Percentiles rank a stretch among this genome's conserved stretches.
Evolutionary conservation across 2,329 filamentous ascomycete genomes (phyloP).

Genomic region (Paradendryphiella salina): DNA sequence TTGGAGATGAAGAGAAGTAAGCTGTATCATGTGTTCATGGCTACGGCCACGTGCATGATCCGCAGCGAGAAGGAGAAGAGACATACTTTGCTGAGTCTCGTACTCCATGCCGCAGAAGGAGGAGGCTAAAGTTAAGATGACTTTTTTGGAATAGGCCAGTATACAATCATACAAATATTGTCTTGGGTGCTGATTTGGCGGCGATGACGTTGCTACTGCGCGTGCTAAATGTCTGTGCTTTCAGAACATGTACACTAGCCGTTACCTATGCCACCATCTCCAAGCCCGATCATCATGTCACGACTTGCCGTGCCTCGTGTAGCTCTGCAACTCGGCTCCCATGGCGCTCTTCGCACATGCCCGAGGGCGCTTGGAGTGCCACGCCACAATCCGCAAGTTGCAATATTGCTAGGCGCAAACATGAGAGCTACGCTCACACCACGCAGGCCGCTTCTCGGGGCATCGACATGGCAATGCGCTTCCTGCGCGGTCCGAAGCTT

Average conservation of each 20-base stretch:
- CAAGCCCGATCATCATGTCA: conserved; percentile 27
- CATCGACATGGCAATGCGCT: conserved; percentile 15
- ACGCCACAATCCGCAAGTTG: conserved; percentile 32
- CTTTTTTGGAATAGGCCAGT: background rate
- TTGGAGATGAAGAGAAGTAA: conserved; percentile 23
- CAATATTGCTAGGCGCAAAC: conserved; percentile 2
- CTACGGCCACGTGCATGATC: conserved; percentile 43
- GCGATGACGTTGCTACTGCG: conserved; percentile 12
- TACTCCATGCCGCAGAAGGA: conserved; percentile 11
- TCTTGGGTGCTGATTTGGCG: background rate
- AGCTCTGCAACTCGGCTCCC: conserved; percentile 25
- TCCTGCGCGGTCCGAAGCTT: conserved; percentile 42
- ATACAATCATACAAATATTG: background rate
- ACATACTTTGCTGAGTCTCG: conserved; percentile 22
- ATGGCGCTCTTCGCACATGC: conserved; percentile 11
- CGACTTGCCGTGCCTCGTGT: conserved; percentile 29
- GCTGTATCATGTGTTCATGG: conserved; percentile 38
- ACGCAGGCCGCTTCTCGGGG: conserved; percentile 12
- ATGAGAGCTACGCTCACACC: conserved; percentile 11
- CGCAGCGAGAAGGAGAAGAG: conserved; percentile 41
- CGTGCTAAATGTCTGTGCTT: conserved; percentile 9
- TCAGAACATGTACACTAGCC: conserved; percentile 2
- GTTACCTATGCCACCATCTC: conserved; percentile 1
- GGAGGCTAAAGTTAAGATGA: conserved; percentile 12
- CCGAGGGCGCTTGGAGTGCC: conserved; percentile 31